Percentiles rank a stretch among this genome's conserved stretches.
Conservation (phyloP, 1,139 yeast species). For the Kurtzmaniella quercitrusa region DNA sequence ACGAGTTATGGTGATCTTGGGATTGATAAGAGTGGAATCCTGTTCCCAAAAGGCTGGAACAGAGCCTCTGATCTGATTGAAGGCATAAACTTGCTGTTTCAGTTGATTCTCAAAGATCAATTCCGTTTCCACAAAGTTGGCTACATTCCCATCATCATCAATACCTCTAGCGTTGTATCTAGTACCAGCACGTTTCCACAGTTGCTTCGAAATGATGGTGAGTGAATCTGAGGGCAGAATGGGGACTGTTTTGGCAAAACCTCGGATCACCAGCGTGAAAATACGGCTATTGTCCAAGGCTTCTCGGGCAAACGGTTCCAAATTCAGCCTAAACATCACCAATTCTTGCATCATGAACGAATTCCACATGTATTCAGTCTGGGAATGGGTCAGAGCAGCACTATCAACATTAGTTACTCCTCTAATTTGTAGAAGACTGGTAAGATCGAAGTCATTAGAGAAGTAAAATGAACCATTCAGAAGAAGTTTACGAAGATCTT, state of each 20-base stretch:
- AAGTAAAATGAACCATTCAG: slow-evolving; percentile 89
- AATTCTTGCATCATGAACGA: slow-evolving; percentile 84
- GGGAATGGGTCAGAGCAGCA: slow-evolving; percentile 36
- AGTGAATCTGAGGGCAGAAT: slow-evolving; percentile 53
- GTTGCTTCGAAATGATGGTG: slow-evolving; percentile 85
- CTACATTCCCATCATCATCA: slow-evolving; percentile 92
- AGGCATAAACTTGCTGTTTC: slow-evolving; percentile 56
- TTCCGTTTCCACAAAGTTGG: slow-evolving; percentile 95
- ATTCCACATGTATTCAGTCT: slow-evolving; percentile 95
- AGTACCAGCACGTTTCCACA: slow-evolving; percentile 96
- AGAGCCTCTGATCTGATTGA: slow-evolving; percentile 86
- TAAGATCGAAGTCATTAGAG: slow-evolving; percentile 87
- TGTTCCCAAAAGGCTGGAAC: slow-evolving; percentile 99
- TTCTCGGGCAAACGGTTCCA: slow-evolving; percentile 55
- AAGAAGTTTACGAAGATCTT: slow-evolving; percentile 68
- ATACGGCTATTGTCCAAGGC: slow-evolving; percentile 73
- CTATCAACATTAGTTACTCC: slow-evolving; percentile 42
- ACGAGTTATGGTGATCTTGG: slow-evolving; percentile 83
- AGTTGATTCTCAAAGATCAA: slow-evolving; percentile 55
- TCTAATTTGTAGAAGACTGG: slow-evolving; percentile 73
- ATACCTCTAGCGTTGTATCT: slow-evolving; percentile 91
- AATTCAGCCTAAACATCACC: slow-evolving; percentile 64
- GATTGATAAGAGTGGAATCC: slow-evolving; percentile 77
- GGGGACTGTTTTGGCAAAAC: slow-evolving; percentile 83
- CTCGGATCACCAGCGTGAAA: slow-evolving; percentile 87